These are phyloP conservation scores for Phytophthora agathidicida DNA, from an alignment of 352 stramenopile species.

Conservation along the genomic window DNA sequence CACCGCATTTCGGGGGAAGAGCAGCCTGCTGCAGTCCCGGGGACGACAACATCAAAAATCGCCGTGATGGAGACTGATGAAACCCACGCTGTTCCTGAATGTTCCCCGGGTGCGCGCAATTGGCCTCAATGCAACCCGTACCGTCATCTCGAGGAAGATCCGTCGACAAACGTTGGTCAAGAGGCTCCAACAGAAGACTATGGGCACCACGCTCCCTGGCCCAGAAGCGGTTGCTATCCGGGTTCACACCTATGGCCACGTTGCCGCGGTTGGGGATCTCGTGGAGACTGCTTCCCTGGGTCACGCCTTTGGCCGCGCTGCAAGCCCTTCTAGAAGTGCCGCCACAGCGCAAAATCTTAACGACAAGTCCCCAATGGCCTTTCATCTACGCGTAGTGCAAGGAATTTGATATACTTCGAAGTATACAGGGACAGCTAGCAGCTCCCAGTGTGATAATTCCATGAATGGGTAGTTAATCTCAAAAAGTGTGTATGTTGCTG, in stretches of 20 bases:
- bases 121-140: background rate
- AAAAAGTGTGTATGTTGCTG: too few relatives aligned
- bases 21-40: background rate
- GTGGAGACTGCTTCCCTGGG: background rate
- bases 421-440: too few relatives aligned
- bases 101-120: background rate
- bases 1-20: background rate
- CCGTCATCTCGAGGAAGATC: background rate
- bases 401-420: too few relatives aligned
- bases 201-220: background rate
- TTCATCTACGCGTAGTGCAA: too few relatives aligned
- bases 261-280: background rate
- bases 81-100: background rate
- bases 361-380: too few relatives aligned
- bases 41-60: background rate
- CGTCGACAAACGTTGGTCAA: background rate
- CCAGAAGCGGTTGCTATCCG: constrained; percentile 1
- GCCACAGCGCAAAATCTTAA: too few relatives aligned
- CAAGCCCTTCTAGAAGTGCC: constrained; percentile 2
- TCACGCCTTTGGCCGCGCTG: constrained; percentile 7
- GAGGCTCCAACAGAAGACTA: background rate
- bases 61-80: background rate
- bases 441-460: too few relatives aligned
- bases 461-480: too few relatives aligned
- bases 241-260: background rate